Evolutionary conservation across 73 alveolate genomes (phyloP).

Genomic region (Uronychia binucleata): DNA sequence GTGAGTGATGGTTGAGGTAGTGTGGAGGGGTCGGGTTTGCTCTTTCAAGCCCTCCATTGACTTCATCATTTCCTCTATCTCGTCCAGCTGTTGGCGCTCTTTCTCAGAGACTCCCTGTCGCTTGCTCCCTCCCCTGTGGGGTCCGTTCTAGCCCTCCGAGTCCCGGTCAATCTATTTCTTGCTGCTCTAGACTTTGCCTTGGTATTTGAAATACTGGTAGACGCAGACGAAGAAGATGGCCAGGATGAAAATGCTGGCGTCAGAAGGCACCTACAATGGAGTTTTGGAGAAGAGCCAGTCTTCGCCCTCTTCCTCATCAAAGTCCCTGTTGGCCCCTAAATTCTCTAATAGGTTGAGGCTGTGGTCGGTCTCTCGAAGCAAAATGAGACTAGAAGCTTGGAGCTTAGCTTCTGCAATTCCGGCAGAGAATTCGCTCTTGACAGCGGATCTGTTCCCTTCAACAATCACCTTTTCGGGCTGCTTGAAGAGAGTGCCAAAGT

Average conservation of each 20-base stretch:
- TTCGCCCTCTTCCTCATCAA: background rate
- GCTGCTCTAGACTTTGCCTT: background rate
- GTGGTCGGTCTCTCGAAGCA: background rate
- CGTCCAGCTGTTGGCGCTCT: background rate
- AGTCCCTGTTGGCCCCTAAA: background rate
- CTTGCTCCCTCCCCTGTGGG: background rate
- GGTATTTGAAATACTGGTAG: background rate
- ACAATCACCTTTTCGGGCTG: too few species aligned
- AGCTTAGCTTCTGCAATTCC: too few species aligned
- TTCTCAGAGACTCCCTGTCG: background rate
- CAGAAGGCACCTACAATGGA: background rate
- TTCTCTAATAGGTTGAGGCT: background rate
- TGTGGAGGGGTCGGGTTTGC: too few species aligned
- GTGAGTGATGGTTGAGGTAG: too few species aligned
- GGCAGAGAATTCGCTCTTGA: too few species aligned
- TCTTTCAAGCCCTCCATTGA: background rate
- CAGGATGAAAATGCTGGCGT: background rate
- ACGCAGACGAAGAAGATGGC: background rate
- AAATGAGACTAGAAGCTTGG: background rate
- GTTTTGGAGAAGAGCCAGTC: background rate
- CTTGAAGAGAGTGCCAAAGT: too few species aligned
- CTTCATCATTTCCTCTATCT: background rate
- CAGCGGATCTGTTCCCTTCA: too few species aligned
- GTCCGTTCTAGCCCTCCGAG: too few species aligned
- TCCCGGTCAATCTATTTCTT: too few species aligned